Evolutionary conservation across 2,329 filamentous ascomycete species (phyloP), one percentile per base, ranked within the genome.

Genomic region (Calonectria naviculata): DNA sequence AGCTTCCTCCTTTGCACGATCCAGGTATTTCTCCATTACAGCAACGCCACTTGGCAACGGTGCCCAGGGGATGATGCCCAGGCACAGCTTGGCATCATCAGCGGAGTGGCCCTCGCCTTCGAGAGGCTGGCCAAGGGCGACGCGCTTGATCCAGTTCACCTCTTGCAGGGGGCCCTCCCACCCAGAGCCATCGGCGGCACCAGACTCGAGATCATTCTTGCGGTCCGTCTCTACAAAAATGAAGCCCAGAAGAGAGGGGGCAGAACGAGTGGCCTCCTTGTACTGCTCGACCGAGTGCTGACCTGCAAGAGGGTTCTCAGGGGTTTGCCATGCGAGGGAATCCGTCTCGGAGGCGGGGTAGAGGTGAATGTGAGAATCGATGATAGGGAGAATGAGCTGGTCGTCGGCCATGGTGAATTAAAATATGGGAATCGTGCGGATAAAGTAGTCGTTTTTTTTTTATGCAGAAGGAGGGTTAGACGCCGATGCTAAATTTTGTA

Each of bases 311-410:
- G 90, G 87, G 78, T 88, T 83, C 56, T 87, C 84, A 6, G 90
- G 84, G 4, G 82, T 88, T 84, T 90, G 90, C 95, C 95, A 98
- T 69, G 89, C 85, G 73, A 97, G 89, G 44, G 89, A 89, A 66
- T 87, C 80, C 64, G 93, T 80, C 78, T 96, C 93, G 65, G 89
- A 88, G 54, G 86, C 83, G 52, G 94, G 93, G 86, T 91, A 98
- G 79, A 98, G 91, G 85, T 98, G 95, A 83, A 98, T 93, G 86
- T 98, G 96, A 44, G 94, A 93, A 86, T 98, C 95, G 83, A 98
- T 91, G 80, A 97, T 92, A 78, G 87, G 90, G 81, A 88, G 84
- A 77, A 84, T 70, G 76, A 84, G 79, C 75, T 82, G 80, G 26
- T 81, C 74, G 70, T 86, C 80, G 68, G 84, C 77, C 82, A 83